phyloP scores from a whole-genome alignment of 2,329 filamentous ascomycete species.

The Emericellopsis atlantica region DNA sequence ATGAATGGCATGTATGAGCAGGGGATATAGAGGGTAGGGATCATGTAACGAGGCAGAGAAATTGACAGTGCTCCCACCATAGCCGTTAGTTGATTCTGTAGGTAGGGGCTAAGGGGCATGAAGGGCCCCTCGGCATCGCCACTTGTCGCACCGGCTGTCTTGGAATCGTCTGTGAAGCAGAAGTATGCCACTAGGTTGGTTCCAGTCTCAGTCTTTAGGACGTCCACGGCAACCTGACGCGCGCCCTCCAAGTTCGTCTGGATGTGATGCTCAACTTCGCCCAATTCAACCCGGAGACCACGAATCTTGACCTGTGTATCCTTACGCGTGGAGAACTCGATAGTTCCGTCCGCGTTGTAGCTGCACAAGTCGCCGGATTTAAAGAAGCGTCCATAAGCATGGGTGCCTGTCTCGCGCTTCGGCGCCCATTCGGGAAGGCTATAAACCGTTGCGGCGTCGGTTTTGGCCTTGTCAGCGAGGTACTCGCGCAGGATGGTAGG shows the following conservation, averaged over 20 bases:
- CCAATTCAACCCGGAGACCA: neutral
- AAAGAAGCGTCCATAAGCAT: neutral
- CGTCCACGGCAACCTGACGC: neutral
- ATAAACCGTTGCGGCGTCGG: constrained; percentile 9
- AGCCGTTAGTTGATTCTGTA: constrained; percentile 6
- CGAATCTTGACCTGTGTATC: neutral
- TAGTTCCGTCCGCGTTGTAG: neutral
- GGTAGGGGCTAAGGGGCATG: constrained; percentile 1
- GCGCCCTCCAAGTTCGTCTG: neutral
- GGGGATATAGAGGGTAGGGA: constrained; percentile 8
- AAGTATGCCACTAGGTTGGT: constrained; percentile 1
- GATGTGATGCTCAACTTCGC: neutral
- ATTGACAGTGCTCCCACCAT: constrained; percentile 4
- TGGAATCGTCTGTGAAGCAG: neutral
- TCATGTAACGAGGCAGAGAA: constrained; percentile 8
- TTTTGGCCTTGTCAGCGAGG: constrained; percentile 18
- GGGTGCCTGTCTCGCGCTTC: neutral
- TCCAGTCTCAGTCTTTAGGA: neutral
- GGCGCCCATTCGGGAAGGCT: neutral
- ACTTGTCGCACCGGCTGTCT: neutral
- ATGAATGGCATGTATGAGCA: constrained; percentile 8
- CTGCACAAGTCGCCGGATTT: neutral
- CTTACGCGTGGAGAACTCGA: neutral
- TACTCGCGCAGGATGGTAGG: constrained; percentile 33
- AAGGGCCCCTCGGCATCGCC: constrained; percentile 3